phyloP scores from a whole-genome alignment of 176 grass and related monocot genomes.

The Carex myosuroides region DNA sequence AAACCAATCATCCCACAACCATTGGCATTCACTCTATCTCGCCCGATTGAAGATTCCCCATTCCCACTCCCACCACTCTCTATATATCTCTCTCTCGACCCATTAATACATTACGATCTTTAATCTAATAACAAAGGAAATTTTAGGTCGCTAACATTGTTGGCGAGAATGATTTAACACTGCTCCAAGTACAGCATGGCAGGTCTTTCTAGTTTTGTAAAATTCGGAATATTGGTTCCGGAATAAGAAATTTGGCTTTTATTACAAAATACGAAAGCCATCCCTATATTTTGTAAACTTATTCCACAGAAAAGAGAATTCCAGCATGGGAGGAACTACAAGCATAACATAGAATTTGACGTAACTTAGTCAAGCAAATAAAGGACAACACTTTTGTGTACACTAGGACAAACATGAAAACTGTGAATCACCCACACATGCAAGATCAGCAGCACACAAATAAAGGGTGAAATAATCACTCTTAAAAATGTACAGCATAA shows the following conservation, averaged over 20 bases:
- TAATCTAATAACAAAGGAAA: not conserved
- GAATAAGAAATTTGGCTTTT: not conserved
- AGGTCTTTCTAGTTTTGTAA: not conserved
- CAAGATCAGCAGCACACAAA: not conserved
- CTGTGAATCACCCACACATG: not conserved
- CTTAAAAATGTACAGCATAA: not conserved
- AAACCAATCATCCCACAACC: not conserved
- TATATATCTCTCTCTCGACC: not conserved
- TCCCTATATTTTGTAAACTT: not conserved
- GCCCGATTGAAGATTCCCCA: not conserved
- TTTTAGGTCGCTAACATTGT: not conserved
- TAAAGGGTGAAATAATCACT: not conserved
- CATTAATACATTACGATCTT: not conserved
- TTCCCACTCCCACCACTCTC: too few relatives aligned
- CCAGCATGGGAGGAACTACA: not conserved
- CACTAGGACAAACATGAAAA: not conserved
- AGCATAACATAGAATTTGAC: not conserved
- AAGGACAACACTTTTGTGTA: not conserved
- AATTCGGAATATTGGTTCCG: not conserved
- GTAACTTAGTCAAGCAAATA: not conserved
- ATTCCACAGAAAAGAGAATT: not conserved
- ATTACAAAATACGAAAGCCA: not conserved
- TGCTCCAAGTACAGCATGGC: too few relatives aligned
- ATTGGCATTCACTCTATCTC: not conserved
- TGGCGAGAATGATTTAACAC: not conserved